These are phyloP conservation scores for Scolecobasidium constrictum DNA, from an alignment of 2,329 filamentous ascomycete genomes.

Conservation along the genomic window DNA sequence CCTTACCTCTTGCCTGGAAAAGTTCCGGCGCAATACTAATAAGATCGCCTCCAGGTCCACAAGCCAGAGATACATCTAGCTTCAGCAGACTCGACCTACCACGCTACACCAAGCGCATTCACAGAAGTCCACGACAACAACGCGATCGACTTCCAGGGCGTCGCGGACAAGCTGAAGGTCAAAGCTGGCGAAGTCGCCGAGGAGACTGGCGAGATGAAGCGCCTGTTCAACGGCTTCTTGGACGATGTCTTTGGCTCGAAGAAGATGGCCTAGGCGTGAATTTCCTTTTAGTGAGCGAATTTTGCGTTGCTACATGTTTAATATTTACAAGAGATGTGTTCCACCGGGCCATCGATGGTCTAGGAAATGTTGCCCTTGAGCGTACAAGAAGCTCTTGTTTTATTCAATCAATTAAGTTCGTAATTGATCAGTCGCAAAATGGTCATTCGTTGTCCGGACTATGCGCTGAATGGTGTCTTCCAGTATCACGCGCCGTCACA, in stretches of 20 bases:
- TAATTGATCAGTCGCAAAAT: too few relatives aligned
- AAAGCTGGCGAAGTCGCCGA: constrained; percentile 28
- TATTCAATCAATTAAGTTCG: too few relatives aligned
- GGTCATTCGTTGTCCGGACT: too few relatives aligned
- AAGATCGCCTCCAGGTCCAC: constrained; percentile 31
- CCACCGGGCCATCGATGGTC: too few relatives aligned
- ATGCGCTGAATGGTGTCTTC: too few relatives aligned
- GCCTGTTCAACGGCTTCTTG: constrained; percentile 36
- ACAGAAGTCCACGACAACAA: constrained; percentile 48
- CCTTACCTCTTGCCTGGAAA: too few relatives aligned
- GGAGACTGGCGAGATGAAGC: constrained; percentile 30
- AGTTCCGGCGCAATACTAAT: not conserved
- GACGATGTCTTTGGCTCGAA: constrained; percentile 38
- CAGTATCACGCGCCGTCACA: too few relatives aligned
- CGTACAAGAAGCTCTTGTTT: too few relatives aligned
- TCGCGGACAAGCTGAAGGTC: constrained; percentile 20
- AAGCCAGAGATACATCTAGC: constrained; percentile 47
- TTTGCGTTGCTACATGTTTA: too few relatives aligned
- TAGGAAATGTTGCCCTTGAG: too few relatives aligned
- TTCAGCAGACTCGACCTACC: constrained; percentile 35
- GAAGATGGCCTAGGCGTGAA: constrained; percentile 10
- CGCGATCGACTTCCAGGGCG: constrained; percentile 40
- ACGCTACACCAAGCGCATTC: constrained; percentile 42
- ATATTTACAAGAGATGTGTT: too few relatives aligned
- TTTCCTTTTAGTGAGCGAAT: too few relatives aligned